A percentile compares a stretch with the other conserved stretches of the same genome.
phyloP scores from a whole-genome alignment of 163 green algal genomes.

The Chloromonas sp. region DNA sequence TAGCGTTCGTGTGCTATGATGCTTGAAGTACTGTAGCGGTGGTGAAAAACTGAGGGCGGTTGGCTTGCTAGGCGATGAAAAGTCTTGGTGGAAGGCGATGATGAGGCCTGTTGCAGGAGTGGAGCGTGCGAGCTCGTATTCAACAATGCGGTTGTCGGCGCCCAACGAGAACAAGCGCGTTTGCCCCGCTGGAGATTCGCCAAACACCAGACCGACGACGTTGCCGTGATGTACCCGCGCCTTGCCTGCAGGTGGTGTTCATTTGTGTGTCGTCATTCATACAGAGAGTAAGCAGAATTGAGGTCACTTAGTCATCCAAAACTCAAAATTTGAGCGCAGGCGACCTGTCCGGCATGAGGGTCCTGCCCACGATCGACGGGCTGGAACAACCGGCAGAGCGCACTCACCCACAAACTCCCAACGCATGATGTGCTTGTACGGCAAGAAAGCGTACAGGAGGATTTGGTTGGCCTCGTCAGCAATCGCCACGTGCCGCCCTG shows the following conservation, averaged over 20 bases:
- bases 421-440: slow-evolving; percentile 43
- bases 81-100: slow-evolving; percentile 22
- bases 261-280: no score
- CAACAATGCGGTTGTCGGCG: slow-evolving; percentile 46
- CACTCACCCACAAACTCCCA: slow-evolving; percentile 56
- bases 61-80: slow-evolving; percentile 21
- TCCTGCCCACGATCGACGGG: no score
- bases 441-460: slow-evolving; percentile 41
- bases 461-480: slow-evolving; percentile 28
- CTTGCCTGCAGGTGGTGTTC: slow-evolving; percentile 28
- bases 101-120: slow-evolving; percentile 12
- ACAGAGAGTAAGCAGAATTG: no score
- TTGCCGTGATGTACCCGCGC: slow-evolving; percentile 43
- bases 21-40: slow-evolving; percentile 54
- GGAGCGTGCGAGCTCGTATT: slow-evolving; percentile 53
- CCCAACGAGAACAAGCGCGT: slow-evolving; percentile 62
- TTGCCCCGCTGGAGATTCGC: slow-evolving; percentile 51
- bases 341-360: no score
- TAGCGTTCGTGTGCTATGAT: slow-evolving; percentile 49
- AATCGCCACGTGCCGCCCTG: slow-evolving; percentile 15
- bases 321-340: no score
- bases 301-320: no score
- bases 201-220: slow-evolving; percentile 49
- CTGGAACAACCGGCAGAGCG: no score
- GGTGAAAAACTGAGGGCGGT: slow-evolving; percentile 58